phyloP scores from a whole-genome alignment of 1,284 basidiomycete species.

The Athelia psychrophila region DNA sequence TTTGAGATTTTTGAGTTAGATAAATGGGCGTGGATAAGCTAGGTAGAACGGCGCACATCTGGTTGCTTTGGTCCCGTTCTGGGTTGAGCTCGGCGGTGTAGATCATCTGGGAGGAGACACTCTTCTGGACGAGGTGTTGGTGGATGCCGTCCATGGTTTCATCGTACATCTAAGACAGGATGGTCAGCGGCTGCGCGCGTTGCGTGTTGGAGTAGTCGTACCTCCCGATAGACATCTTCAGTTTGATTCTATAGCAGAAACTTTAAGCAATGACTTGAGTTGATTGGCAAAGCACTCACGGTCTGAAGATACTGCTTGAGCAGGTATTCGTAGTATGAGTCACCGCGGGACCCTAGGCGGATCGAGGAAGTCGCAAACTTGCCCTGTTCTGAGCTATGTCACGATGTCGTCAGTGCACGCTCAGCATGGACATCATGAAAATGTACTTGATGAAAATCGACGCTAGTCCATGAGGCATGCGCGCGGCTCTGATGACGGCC shows the following conservation, averaged over 20 bases:
- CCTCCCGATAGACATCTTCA: slow-evolving; percentile 78
- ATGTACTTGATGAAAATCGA: slow-evolving; percentile 83
- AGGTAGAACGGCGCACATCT: slow-evolving; percentile 41
- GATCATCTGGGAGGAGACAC: slow-evolving; percentile 54
- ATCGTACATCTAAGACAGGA: slow-evolving; percentile 76
- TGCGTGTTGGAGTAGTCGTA: slow-evolving; percentile 26
- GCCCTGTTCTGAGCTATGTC: slow-evolving; percentile 58
- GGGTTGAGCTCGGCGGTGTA: slow-evolving; percentile 85
- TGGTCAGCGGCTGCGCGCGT: slow-evolving; percentile 2
- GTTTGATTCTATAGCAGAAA: slow-evolving; percentile 54
- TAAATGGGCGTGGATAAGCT: neutral
- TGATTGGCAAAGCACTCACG: slow-evolving; percentile 35
- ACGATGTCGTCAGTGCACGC: slow-evolving; percentile 3
- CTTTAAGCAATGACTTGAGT: neutral
- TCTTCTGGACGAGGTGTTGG: slow-evolving; percentile 67
- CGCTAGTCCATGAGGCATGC: slow-evolving; percentile 69
- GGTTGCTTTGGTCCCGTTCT: slow-evolving; percentile 38
- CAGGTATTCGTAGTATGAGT: slow-evolving; percentile 95
- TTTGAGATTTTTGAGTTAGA: slow-evolving; percentile 8
- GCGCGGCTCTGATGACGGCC: slow-evolving; percentile 62
- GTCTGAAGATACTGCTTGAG: slow-evolving; percentile 83
- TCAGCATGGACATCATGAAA: slow-evolving; percentile 1
- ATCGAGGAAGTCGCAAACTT: slow-evolving; percentile 76
- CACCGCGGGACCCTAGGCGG: slow-evolving; percentile 88
- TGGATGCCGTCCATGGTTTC: slow-evolving; percentile 83